phyloP scores from a whole-genome alignment of 2,329 filamentous ascomycete genomes.

The Myriosclerotinia scirpicola region DNA sequence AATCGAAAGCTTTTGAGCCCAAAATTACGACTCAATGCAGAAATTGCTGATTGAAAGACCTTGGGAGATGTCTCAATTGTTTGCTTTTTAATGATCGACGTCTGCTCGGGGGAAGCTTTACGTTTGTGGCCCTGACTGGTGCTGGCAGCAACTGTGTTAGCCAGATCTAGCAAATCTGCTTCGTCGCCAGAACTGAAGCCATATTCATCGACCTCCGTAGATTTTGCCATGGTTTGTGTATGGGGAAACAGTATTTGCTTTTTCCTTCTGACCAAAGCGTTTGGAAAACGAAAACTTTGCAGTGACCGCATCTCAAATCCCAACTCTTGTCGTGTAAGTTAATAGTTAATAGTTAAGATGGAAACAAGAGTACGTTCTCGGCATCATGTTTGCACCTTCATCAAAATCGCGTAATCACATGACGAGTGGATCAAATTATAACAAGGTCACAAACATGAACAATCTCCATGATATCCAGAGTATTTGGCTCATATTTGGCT shows the following conservation, averaged over 20 bases:
- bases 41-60: slow-evolving; percentile 35
- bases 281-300: neutral
- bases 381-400: neutral
- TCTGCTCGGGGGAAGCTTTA: slow-evolving; percentile 18
- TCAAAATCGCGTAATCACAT: neutral
- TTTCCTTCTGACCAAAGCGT: neutral
- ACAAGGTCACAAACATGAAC: neutral
- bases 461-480: neutral
- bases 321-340: neutral
- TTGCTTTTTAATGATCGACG: slow-evolving; percentile 21
- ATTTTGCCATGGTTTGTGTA: slow-evolving; percentile 1
- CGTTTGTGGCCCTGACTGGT: slow-evolving; percentile 18
- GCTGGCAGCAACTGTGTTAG: slow-evolving; percentile 11
- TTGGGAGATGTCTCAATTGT: slow-evolving; percentile 1
- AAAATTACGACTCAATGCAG: slow-evolving; percentile 44
- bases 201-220: slow-evolving; percentile 26
- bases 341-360: too few species aligned
- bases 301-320: neutral
- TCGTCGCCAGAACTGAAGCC: slow-evolving; percentile 30
- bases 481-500: neutral
- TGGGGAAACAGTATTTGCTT: neutral
- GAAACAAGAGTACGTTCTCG: neutral
- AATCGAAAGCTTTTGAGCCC: slow-evolving; percentile 46
- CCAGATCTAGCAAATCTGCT: slow-evolving; percentile 26
- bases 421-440: neutral